Percentiles rank a stretch among this genome's conserved stretches.
Evolutionary conservation across 1,284 basidiomycete species (phyloP).

Genomic region (Mycena citricolor): DNA sequence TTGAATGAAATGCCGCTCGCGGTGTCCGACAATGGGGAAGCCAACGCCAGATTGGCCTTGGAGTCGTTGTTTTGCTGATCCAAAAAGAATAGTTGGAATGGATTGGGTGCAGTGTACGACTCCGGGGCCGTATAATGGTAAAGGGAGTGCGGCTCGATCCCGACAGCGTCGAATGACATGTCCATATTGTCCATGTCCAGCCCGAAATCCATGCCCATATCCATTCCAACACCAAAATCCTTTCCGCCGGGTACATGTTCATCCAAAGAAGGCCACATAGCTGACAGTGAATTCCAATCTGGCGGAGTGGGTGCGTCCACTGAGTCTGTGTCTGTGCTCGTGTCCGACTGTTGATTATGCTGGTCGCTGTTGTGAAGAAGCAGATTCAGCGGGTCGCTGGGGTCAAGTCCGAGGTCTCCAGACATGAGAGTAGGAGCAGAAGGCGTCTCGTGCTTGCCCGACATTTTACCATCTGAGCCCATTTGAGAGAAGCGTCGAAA

Average conservation of each 20-base stretch:
- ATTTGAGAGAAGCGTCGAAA: constrained; percentile 1
- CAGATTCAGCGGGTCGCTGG: constrained; percentile 54
- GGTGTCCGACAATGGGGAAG: too few relatives aligned
- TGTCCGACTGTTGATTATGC: constrained; percentile 21
- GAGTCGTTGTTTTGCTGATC: constrained; percentile 44
- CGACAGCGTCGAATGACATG: constrained; percentile 39
- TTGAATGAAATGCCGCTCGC: too few relatives aligned
- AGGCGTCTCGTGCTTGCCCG: too few relatives aligned
- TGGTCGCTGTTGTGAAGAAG: constrained; percentile 44
- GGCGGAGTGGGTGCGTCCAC: constrained; percentile 34
- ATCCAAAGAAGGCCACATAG: constrained; percentile 39
- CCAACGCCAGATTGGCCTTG: too few relatives aligned
- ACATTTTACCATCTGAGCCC: too few relatives aligned
- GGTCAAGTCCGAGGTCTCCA: constrained; percentile 43
- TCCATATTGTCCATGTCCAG: too few relatives aligned
- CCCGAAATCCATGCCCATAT: constrained; percentile 60
- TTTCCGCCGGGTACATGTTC: constrained; percentile 31
- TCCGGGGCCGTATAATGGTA: constrained; percentile 39
- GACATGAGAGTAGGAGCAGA: constrained; percentile 17
- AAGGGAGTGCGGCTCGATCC: constrained; percentile 61
- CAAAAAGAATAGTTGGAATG: constrained; percentile 37
- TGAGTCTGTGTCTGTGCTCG: constrained; percentile 15
- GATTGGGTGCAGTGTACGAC: constrained; percentile 30
- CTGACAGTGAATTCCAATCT: constrained; percentile 54
- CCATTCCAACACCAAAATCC: constrained; percentile 48